Percentiles rank a stretch among this genome's conserved stretches.
Evolutionary conservation across 1,284 basidiomycete species (phyloP).

Genomic region (Moesziomyces antarcticus): DNA sequence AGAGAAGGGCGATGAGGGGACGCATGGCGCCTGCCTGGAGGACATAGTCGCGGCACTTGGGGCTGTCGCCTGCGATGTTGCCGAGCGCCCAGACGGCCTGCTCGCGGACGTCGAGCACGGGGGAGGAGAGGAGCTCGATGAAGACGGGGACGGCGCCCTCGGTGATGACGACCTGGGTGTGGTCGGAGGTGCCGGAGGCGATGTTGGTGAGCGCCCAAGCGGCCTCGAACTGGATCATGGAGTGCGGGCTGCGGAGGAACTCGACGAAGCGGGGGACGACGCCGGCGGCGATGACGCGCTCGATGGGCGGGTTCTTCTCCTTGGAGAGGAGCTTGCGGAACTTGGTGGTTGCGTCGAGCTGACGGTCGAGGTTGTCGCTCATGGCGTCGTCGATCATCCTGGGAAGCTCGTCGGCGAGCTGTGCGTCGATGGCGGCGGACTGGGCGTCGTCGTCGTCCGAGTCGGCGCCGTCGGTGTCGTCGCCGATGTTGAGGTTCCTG

Average conservation of each 20-base stretch:
- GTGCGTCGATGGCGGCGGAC: conserved; percentile 53
- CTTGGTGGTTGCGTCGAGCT: conserved; percentile 91
- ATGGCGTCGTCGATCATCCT: conserved; percentile 91
- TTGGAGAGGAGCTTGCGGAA: conserved; percentile 97
- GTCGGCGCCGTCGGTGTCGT: conserved; percentile 61
- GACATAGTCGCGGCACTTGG: conserved; percentile 67
- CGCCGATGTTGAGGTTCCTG: conserved; percentile 61
- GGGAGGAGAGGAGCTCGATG: conserved; percentile 72
- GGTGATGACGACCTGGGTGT: conserved; percentile 96
- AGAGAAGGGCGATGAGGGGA: conserved; percentile 63
- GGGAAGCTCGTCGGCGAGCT: conserved; percentile 82
- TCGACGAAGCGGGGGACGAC: conserved; percentile 98
- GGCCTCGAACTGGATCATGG: conserved; percentile 99
- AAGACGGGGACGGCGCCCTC: conserved; percentile 97
- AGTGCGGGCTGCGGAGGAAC: conserved; percentile 86
- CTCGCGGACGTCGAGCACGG: conserved; percentile 66
- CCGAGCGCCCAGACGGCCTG: conserved; percentile 68
- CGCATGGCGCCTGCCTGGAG: conserved; percentile 62
- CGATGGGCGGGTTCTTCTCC: conserved; percentile 99
- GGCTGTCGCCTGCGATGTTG: conserved; percentile 67
- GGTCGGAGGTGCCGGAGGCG: conserved; percentile 97
- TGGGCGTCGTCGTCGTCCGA: conserved; percentile 63
- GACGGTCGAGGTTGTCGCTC: conserved; percentile 87
- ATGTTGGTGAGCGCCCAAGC: conserved; percentile 99
- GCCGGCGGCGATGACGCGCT: conserved; percentile 96